Evolutionary conservation across 192 early-diverging fungal species (phyloP), one percentile per base, ranked within the genome.

Genomic region (Gryganskiella cystojenkinii): DNA sequence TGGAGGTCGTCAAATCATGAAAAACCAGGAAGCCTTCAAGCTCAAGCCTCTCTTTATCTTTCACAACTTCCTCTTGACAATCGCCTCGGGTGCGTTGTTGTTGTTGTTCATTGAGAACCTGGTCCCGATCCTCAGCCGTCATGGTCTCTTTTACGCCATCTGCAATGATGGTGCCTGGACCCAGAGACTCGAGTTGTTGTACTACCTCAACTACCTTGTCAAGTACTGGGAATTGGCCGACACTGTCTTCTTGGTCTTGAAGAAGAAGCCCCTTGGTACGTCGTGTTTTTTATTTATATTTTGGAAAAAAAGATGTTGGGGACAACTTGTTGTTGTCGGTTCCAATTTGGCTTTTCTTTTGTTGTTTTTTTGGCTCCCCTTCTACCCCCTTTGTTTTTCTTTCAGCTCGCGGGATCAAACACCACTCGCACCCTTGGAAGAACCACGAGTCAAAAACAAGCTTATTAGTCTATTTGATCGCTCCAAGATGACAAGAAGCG

Each of bases 201-300:
- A 95, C 86, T 95, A 94, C 78, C 84, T 96, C 65, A 96, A 96
- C 86, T 96, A 96, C 82, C 86, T 95, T 44, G 90, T 94, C 79
- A 97, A 97, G 84, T 95, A 92, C 85, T 90, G 91, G 85, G 95
- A 96, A 80, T 85, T 97, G 59, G 81, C 86, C 56, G 95, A 96
- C 76, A 97, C 95, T 17, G 79, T 94, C n/a, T 96, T 97, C 82
- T 85, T 93, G 40, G 92, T 88, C 11, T 69, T 91, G 19, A 91
- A 87, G 79, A 89, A 91, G 86, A 94, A 92, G 88, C 85, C 87
- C 14, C 84, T 92, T 50, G 84, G 83, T 84, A 81, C 52, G 71
- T 58, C 27, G 24, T 30, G 19, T 2, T 15, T 19, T 45, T 68
- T 51, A 11, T 44, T 54, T 52, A 20, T 22, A n/a, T 59, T 79